Conservation (phyloP, 2,329 filamentous ascomycete species). For the Sporothrix sp. region DNA sequence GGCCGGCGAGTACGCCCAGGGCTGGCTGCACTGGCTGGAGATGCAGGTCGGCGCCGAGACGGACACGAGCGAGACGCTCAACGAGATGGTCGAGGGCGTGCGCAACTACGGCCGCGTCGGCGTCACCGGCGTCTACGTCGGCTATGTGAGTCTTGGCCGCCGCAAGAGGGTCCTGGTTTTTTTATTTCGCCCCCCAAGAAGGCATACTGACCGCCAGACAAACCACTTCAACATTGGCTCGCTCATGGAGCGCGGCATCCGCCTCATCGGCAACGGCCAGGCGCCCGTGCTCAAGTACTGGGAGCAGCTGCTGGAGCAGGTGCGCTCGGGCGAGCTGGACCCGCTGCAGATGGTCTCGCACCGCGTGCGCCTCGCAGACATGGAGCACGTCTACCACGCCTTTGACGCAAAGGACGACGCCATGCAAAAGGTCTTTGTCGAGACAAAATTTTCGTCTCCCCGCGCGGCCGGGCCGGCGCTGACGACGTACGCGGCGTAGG, state of each 20-base stretch:
- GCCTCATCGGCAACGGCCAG: constrained; percentile 59
- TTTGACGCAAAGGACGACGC: constrained; percentile 54
- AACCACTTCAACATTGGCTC: constrained; percentile 79
- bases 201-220: no score
- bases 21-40: constrained; percentile 50
- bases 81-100: constrained; percentile 70
- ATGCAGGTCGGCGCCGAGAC: constrained; percentile 61
- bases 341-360: constrained; percentile 75
- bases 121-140: constrained; percentile 61
- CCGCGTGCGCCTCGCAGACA: constrained; percentile 63
- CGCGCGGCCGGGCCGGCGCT: constrained; percentile 34
- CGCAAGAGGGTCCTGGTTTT: no score
- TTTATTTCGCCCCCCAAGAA: no score
- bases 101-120: constrained; percentile 64
- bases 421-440: constrained; percentile 72
- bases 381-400: constrained; percentile 54
- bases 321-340: constrained; percentile 60
- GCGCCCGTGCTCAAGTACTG: constrained; percentile 76
- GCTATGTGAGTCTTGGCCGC: constrained; percentile 37
- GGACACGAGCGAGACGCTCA: constrained; percentile 71
- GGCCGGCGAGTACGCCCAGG: constrained; percentile 52
- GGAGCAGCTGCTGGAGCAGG: constrained; percentile 61
- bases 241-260: constrained; percentile 77
- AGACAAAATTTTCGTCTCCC: constrained; percentile 48
- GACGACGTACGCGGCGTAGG: not conserved